Percentiles rank a stretch among this genome's conserved stretches.
phyloP scores from a whole-genome alignment of 1,139 yeast species.

The Kurtzmaniella quercitrusa region DNA sequence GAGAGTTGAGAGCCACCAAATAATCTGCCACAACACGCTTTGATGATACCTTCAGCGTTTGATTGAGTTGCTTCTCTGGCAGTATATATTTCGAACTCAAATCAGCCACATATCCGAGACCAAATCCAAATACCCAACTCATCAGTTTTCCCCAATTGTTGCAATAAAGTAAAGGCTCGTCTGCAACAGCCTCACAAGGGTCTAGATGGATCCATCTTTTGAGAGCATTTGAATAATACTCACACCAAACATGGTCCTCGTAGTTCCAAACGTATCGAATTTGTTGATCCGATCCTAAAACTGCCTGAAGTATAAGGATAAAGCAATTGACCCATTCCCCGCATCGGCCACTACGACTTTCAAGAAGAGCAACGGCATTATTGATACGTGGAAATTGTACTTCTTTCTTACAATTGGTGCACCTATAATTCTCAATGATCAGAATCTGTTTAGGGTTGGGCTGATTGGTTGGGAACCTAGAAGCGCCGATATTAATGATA shows the following conservation, averaged over 20 bases:
- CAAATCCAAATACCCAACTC: conserved; percentile 79
- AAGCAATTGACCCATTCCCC: conserved; percentile 96
- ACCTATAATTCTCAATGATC: conserved; percentile 57
- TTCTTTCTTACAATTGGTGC: conserved; percentile 44
- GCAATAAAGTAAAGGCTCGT: conserved; percentile 73
- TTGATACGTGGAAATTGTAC: conserved; percentile 76
- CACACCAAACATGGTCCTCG: conserved; percentile 98
- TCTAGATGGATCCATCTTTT: conserved; percentile 85
- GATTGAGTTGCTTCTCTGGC: conserved; percentile 46
- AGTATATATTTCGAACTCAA: conserved; percentile 68
- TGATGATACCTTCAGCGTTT: conserved; percentile 34
- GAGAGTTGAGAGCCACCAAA: conserved; percentile 36
- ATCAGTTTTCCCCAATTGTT: conserved; percentile 91
- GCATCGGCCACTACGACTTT: conserved; percentile 73
- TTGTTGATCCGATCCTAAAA: conserved; percentile 48
- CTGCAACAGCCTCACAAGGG: conserved; percentile 82
- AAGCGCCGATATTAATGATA: conserved; percentile 9
- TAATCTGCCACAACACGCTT: conserved; percentile 37
- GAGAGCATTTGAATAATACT: conserved; percentile 61
- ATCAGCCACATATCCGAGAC: conserved; percentile 59
- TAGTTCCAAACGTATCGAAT: conserved; percentile 78
- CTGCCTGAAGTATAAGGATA: conserved; percentile 61
- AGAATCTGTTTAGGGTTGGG: conserved; percentile 31
- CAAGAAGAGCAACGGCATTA: conserved; percentile 57
- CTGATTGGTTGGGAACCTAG: conserved; percentile 12